Evolutionary conservation across 148 eudicot genomes (phyloP).

Genomic region (Camellia lanceoleosa): DNA sequence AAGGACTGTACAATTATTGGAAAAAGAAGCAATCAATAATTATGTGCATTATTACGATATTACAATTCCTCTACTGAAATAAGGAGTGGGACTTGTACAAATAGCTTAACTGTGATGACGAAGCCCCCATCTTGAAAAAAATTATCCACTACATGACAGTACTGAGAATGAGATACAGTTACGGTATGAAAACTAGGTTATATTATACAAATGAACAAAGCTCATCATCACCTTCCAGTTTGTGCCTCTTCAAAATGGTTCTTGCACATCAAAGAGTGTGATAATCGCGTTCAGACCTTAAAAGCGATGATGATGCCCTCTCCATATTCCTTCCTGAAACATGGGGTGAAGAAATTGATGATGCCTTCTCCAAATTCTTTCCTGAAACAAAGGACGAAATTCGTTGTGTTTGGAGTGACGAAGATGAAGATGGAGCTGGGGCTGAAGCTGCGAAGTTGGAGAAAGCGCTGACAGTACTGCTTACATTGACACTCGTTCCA

Average conservation of each 20-base stretch:
- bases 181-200: background rate
- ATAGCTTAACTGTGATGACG: background rate
- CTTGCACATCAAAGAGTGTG: background rate
- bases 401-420: slow-evolving; percentile 31
- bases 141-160: background rate
- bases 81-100: background rate
- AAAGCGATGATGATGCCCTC: slow-evolving; percentile 33
- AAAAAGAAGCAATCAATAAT: background rate
- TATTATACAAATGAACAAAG: background rate
- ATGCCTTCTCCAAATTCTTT: slow-evolving; percentile 4
- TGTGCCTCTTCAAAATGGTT: background rate
- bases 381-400: slow-evolving; percentile 31
- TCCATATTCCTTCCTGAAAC: slow-evolving; percentile 41
- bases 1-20: no score
- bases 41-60: background rate
- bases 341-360: slow-evolving; percentile 33
- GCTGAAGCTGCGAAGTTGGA: slow-evolving; percentile 31
- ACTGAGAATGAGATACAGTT: background rate
- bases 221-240: background rate
- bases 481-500: slow-evolving; percentile 40
- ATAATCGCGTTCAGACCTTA: slow-evolving; percentile 17
- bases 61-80: slow-evolving; percentile 4
- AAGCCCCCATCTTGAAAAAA: background rate
- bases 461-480: slow-evolving; percentile 32
- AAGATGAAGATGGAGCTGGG: slow-evolving; percentile 31